phyloP scores from a whole-genome alignment of 805 yeast species.

The Lachancea quebecensis region DNA sequence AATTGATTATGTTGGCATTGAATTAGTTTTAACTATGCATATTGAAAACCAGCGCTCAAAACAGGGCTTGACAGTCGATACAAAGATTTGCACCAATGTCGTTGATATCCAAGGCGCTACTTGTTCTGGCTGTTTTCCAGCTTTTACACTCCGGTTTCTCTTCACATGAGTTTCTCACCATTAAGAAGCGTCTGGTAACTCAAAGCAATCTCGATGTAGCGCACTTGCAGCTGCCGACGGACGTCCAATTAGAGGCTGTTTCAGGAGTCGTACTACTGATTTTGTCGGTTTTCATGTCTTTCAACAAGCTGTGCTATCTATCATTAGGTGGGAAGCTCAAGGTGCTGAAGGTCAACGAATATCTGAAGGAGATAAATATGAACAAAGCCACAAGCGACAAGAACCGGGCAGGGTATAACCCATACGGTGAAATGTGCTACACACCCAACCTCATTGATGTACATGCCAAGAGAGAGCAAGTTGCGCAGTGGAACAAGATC shows the following conservation, averaged over 20 bases:
- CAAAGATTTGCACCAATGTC: constrained; percentile 2
- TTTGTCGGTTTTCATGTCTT: constrained; percentile 22
- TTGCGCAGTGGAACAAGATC: constrained; percentile 15
- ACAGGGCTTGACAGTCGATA: no score
- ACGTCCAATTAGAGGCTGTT: constrained; percentile 25
- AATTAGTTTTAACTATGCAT: neutral
- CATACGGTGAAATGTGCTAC: constrained; percentile 25
- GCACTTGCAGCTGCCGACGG: constrained; percentile 21
- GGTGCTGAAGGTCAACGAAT: constrained; percentile 16
- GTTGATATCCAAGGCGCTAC: constrained; percentile 7
- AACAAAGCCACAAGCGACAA: constrained; percentile 28
- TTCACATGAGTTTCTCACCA: constrained; percentile 29
- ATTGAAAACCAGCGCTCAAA: no score
- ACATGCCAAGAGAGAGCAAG: constrained; percentile 19
- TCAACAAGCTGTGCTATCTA: constrained; percentile 18
- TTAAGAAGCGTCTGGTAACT: constrained; percentile 13
- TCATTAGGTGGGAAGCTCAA: constrained; percentile 17
- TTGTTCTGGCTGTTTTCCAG: constrained; percentile 9
- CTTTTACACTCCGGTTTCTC: constrained; percentile 30
- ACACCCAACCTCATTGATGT: constrained; percentile 27
- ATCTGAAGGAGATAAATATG: constrained; percentile 25
- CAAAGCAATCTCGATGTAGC: constrained; percentile 2
- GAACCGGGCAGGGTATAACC: constrained; percentile 24
- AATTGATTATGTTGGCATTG: no score
- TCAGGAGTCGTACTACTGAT: constrained; percentile 21